Evolutionary conservation across 805 yeast genomes (phyloP).

Genomic region (Metschnikowia santaceciliae): DNA sequence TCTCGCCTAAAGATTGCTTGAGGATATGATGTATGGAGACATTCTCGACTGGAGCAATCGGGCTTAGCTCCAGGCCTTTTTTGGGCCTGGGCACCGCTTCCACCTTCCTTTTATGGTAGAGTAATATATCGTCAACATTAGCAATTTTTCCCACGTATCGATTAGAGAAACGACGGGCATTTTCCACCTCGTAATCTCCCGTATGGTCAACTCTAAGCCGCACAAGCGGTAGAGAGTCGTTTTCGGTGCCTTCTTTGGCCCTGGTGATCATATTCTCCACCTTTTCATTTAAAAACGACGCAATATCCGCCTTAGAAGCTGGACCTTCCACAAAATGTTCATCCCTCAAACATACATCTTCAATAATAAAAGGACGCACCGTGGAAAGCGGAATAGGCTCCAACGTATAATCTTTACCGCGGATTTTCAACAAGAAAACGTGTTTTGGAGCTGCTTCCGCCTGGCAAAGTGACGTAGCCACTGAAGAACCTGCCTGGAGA

Average conservation of each 20-base stretch:
- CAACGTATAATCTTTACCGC: slow-evolving; percentile 51
- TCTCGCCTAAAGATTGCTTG: slow-evolving; percentile 55
- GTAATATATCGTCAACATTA: slow-evolving; percentile 81
- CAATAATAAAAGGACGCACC: slow-evolving; percentile 79
- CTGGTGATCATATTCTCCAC: slow-evolving; percentile 64
- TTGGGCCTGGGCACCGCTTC: slow-evolving; percentile 10
- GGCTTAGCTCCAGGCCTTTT: background rate
- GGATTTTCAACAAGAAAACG: slow-evolving; percentile 66
- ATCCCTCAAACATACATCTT: slow-evolving; percentile 52
- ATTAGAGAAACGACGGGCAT: slow-evolving; percentile 83
- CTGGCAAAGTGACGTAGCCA: slow-evolving; percentile 84
- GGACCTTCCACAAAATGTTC: slow-evolving; percentile 57
- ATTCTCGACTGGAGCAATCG: slow-evolving; percentile 11
- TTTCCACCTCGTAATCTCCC: slow-evolving; percentile 90
- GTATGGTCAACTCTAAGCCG: slow-evolving; percentile 83
- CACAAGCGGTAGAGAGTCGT: slow-evolving; percentile 57
- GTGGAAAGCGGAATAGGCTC: slow-evolving; percentile 64
- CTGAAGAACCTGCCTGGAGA: slow-evolving; percentile 89
- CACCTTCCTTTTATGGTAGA: slow-evolving; percentile 52
- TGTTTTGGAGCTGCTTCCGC: slow-evolving; percentile 77
- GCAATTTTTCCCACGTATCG: slow-evolving; percentile 89
- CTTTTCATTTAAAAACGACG: slow-evolving; percentile 53
- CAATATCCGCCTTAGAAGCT: slow-evolving; percentile 57
- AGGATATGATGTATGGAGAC: slow-evolving; percentile 53
- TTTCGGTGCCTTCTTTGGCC: slow-evolving; percentile 32